Percentiles rank a stretch among this genome's conserved stretches.
Evolutionary conservation across 208 protist genomes (phyloP).

Genomic region (Acanthamoeba lenticulata): DNA sequence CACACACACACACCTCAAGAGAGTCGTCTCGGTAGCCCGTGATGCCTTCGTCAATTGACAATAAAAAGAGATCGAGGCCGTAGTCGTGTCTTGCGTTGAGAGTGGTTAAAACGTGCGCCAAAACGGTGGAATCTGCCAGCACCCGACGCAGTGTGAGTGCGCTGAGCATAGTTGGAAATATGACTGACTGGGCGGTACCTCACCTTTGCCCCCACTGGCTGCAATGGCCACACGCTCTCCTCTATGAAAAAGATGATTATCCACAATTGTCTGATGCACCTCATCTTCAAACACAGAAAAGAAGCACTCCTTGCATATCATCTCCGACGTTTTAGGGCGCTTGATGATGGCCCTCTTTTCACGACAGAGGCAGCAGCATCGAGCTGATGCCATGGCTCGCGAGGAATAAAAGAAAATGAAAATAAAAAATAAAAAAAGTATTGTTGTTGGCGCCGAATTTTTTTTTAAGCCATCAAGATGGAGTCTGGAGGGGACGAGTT

Average conservation of each 20-base stretch:
- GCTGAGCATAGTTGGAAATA: too few relatives aligned
- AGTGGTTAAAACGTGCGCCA: conserved; percentile 93
- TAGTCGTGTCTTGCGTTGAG: conserved; percentile 95
- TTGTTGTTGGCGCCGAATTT: background rate
- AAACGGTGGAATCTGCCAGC: conserved; percentile 94
- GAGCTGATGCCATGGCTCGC: too few relatives aligned
- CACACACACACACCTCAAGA: conserved; percentile 88
- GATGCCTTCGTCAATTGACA: conserved; percentile 99
- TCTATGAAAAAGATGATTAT: conserved; percentile 91
- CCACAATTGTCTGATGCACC: conserved; percentile 95
- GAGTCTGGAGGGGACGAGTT: background rate
- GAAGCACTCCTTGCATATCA: conserved; percentile 96
- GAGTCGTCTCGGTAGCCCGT: conserved; percentile 95
- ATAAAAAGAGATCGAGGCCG: conserved; percentile 92
- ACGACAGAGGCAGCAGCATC: background rate
- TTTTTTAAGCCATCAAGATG: background rate
- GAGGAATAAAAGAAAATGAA: background rate
- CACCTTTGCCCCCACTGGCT: conserved; percentile 95
- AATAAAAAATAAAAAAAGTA: background rate
- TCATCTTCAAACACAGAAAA: conserved; percentile 94
- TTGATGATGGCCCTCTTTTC: conserved; percentile 84
- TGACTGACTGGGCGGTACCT: background rate
- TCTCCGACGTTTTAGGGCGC: conserved; percentile 90
- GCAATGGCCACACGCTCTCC: conserved; percentile 95
- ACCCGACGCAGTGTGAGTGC: too few relatives aligned